phyloP scores from a whole-genome alignment of 208 protist genomes.

The Leishmania arabica region DNA sequence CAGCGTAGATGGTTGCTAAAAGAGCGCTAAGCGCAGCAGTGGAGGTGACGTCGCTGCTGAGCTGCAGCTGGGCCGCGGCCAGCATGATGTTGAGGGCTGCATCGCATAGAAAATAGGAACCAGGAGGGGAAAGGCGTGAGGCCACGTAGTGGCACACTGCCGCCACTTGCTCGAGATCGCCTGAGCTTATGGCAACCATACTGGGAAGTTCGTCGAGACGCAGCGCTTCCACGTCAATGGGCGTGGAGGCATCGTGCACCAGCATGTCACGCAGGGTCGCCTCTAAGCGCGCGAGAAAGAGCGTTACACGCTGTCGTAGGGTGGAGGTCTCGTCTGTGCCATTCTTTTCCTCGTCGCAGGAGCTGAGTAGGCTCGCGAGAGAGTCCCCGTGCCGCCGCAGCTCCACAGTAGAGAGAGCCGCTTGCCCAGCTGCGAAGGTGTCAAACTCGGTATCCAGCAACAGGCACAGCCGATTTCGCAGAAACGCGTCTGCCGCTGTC shows the following conservation, averaged over 20 bases:
- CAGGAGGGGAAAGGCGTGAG: not conserved
- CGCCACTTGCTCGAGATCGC: slow-evolving; percentile 21
- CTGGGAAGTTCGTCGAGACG: not conserved
- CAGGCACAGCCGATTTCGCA: slow-evolving; percentile 6
- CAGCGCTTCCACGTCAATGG: not conserved
- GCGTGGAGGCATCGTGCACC: not conserved
- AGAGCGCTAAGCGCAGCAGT: not conserved
- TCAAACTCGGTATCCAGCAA: slow-evolving; percentile 40
- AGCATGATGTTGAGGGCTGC: slow-evolving; percentile 14
- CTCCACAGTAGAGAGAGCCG: slow-evolving; percentile 15
- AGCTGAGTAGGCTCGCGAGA: not conserved
- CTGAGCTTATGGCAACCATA: not conserved
- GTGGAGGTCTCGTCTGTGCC: not conserved
- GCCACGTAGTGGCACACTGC: slow-evolving; percentile 17
- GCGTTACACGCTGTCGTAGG: not conserved
- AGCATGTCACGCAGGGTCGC: slow-evolving; percentile 12
- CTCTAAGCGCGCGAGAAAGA: slow-evolving; percentile 18
- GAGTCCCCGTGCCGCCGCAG: slow-evolving; percentile 5
- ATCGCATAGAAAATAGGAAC: not conserved
- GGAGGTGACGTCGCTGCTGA: not conserved
- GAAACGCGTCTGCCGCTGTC: not conserved
- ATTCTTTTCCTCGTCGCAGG: not conserved
- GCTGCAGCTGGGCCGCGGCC: not conserved
- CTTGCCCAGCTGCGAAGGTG: slow-evolving; percentile 17
- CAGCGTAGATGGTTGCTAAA: not conserved